These are phyloP conservation scores for Neurospora intermedia DNA, from an alignment of 495 filamentous ascomycete species.

Conservation along the genomic window DNA sequence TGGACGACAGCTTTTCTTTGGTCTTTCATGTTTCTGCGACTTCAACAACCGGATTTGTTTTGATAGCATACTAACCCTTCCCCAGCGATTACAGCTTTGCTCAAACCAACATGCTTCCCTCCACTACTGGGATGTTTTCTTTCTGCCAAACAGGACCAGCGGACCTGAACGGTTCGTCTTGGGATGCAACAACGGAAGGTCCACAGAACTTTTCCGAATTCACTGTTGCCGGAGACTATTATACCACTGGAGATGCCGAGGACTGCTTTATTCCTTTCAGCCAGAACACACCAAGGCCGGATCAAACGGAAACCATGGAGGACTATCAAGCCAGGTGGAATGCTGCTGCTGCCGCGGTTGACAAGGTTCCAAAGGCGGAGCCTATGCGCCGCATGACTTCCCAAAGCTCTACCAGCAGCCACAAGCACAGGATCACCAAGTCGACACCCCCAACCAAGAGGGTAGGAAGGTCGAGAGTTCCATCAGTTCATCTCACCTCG, in stretches of 20 bases:
- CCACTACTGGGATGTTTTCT: slow-evolving; percentile 40
- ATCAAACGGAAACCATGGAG: slow-evolving; percentile 34
- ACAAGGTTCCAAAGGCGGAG: slow-evolving; percentile 29
- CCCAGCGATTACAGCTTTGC: slow-evolving; percentile 42
- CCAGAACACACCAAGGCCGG: slow-evolving; percentile 40
- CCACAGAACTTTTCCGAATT: slow-evolving; percentile 41
- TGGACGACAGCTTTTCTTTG: slow-evolving; percentile 25
- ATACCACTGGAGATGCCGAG: slow-evolving; percentile 31
- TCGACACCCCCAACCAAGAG: slow-evolving; percentile 27
- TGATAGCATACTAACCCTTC: slow-evolving; percentile 41
- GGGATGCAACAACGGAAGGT: slow-evolving; percentile 41
- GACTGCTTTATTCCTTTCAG: slow-evolving; percentile 38
- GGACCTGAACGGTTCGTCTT: slow-evolving; percentile 38
- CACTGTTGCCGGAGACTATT: slow-evolving; percentile 22
- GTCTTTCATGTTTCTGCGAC: slow-evolving; percentile 15
- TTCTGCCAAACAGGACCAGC: slow-evolving; percentile 44
- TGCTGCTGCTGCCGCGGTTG: slow-evolving; percentile 21
- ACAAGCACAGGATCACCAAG: slow-evolving; percentile 38
- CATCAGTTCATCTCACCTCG: slow-evolving; percentile 30
- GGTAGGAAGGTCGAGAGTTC: slow-evolving; percentile 29
- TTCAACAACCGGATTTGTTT: slow-evolving; percentile 18
- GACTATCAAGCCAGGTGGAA: slow-evolving; percentile 36
- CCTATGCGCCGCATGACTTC: slow-evolving; percentile 39
- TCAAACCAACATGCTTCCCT: slow-evolving; percentile 36
- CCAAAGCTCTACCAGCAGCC: slow-evolving; percentile 35